Evolutionary conservation across 108 stramenopile genomes (phyloP), one percentile per base, ranked within the genome.

Genomic region (Fistulifera solaris): DNA sequence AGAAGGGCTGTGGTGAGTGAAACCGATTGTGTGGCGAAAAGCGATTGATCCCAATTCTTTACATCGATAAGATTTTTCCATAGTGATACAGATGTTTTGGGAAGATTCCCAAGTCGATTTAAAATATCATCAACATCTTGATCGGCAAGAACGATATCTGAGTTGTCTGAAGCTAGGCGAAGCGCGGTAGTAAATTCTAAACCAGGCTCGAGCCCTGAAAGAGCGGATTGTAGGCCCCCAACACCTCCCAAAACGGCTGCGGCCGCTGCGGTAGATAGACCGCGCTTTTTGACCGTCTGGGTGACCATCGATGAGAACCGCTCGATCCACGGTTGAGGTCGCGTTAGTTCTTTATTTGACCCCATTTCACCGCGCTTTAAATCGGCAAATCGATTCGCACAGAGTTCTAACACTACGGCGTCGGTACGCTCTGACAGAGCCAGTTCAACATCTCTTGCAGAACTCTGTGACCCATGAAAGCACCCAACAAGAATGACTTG

Each of bases 121-220:
- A 75, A 31, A 10, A 68, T 75, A 40, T 67, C 74, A 28, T 70
- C 68, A 1, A 75, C 74, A 0, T 22, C 27, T 47, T 64, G 64
- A 67, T 75, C 74, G 1, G 66, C 74, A 40, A 70, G 48, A 10
- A 75, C 35, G 17, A 75, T 58, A 52, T 74, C 73, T 26, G 54
- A 69, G 21, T 38, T 35, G 21, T 58, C 13, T 1, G 39, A 14
- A 18, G 27, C n/a, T 10, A n/a, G 24, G 3, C 8, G 24, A 41
- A 74, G 22, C 1, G 74, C 74, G 4, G 61, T 70, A 11, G 15
- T 59, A 31, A 75, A 75, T 56, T 75, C 74, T 15, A 67, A 62
- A 10, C 74, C 74, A 41, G 68, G 68, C 31, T 51, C 41, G 38
- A 75, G 66, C 26, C 74, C 68, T 41, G 64, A 60, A 13, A 75